Evolutionary conservation across 1,139 yeast species (phyloP).

Genomic region (Yamadazyma aaseri): DNA sequence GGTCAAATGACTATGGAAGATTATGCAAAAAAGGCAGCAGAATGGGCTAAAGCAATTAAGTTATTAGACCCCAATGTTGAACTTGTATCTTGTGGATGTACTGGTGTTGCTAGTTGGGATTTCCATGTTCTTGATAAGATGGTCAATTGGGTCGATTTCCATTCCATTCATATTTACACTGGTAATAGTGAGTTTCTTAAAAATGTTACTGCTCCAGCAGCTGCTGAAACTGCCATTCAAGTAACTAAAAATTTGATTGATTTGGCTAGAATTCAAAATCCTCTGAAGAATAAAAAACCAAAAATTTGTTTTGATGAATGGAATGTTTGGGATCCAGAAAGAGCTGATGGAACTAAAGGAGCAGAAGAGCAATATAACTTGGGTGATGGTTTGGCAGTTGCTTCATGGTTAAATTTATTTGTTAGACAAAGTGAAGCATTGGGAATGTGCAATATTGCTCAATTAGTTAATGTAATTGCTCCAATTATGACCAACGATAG

Average conservation of each 20-base stretch:
- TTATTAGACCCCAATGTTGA: conserved; percentile 25
- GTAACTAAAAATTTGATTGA: conserved; percentile 25
- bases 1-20: conserved; percentile 29
- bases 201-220: conserved; percentile 27
- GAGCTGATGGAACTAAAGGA: conserved; percentile 28
- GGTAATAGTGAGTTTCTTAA: conserved; percentile 22
- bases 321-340: conserved; percentile 35
- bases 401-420: conserved; percentile 31
- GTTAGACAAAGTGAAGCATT: conserved; percentile 26
- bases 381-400: conserved; percentile 31
- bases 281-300: conserved; percentile 15
- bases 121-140: conserved; percentile 22
- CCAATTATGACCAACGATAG: conserved; percentile 29
- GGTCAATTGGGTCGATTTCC: conserved; percentile 24
- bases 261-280: conserved; percentile 21
- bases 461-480: conserved; percentile 31
- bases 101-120: conserved; percentile 29
- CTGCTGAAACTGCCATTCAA: conserved; percentile 30
- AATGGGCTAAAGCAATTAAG: conserved; percentile 34
- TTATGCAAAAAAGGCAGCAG: conserved; percentile 24
- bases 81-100: conserved; percentile 27
- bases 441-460: conserved; percentile 34
- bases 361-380: conserved; percentile 30
- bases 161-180: conserved; percentile 32
- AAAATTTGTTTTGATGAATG: conserved; percentile 34